Evolutionary conservation across 805 yeast genomes (phyloP), one percentile per base, ranked within the genome.

Genomic region (Vanderwaltozyma verrucispora): DNA sequence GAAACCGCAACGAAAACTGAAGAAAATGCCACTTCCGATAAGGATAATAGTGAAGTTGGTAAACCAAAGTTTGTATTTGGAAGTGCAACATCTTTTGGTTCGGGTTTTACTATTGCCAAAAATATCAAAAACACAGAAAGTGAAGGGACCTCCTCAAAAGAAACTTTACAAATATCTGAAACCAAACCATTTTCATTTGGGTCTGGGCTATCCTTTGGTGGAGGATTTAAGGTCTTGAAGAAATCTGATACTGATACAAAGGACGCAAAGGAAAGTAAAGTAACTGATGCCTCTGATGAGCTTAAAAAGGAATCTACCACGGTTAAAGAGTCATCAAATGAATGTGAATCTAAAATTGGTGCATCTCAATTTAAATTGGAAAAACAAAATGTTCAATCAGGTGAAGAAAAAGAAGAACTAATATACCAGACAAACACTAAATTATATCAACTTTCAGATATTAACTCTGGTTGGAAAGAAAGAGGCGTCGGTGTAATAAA

Each of bases 401-500:
- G 97, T 1, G 98, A 92, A 59, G 98, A 92, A 58, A 68, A 75
- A 39, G 98, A 92, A 55, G 67, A 66, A 25, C 73, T 82, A 0
- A 53, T 79, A 7, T 84, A 74, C 56, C 74, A 75, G 31, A 71
- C 81, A 28, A 77, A 80, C 33, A 85, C 94, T 4, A 85, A 88
- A 53, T 63, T 92, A 20, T 92, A 88, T 54, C 82, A 83, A 50
- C 64, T 88, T 23, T 64, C 78, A 0, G 71, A 76, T 27, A 67
- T 81, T 3, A 56, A 71, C 8, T 75, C 71, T 14, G 96, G 96
- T 2, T 92, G 98, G 98, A 92, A 85, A 56, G 98, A 92, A 60
- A 75, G 92, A 52, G 98, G 98, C 18, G 69, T 82, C 30, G 98
- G 98, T 2, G 71, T 75, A 4, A 62, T 92, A n/a, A 95, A 85